Evolutionary conservation across 805 yeast genomes (phyloP).

Genomic region (Priceomyces carsonii): DNA sequence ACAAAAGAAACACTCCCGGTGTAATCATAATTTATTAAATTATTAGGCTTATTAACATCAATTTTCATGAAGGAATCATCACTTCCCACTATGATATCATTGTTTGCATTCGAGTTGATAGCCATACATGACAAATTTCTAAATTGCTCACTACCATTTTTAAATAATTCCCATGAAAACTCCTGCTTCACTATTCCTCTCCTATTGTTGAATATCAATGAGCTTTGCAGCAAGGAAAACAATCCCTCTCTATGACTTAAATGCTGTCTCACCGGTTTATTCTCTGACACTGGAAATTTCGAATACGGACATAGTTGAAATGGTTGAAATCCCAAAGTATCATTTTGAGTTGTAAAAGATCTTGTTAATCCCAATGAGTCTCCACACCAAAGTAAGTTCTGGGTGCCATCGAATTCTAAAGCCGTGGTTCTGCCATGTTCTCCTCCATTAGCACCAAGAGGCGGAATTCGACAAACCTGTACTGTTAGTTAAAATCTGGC

Average conservation of each 20-base stretch:
- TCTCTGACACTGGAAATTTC: constrained; percentile 28
- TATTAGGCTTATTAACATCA: constrained; percentile 32
- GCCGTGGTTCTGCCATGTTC: constrained; percentile 23
- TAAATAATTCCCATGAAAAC: constrained; percentile 13
- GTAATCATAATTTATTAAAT: constrained; percentile 33
- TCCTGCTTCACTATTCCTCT: constrained; percentile 30
- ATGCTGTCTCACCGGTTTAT: constrained; percentile 27
- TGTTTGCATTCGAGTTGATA: constrained; percentile 27
- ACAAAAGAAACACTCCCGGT: constrained; percentile 47
- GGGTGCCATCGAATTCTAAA: constrained; percentile 61
- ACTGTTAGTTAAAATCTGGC: constrained; percentile 8
- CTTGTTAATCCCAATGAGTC: constrained; percentile 55
- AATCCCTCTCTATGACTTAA: constrained; percentile 34
- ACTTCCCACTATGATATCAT: constrained; percentile 31
- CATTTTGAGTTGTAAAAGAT: constrained; percentile 28
- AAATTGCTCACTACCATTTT: constrained; percentile 14
- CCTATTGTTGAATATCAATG: constrained; percentile 35
- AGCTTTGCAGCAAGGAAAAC: constrained; percentile 30
- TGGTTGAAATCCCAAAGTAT: constrained; percentile 17
- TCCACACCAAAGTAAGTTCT: constrained; percentile 85
- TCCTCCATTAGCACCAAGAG: constrained; percentile 11
- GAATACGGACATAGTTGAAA: constrained; percentile 36
- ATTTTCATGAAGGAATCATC: constrained; percentile 26
- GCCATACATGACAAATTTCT: constrained; percentile 32
- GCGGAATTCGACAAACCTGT: constrained; percentile 33